Evolutionary conservation across 2,329 filamentous ascomycete genomes (phyloP).

Genomic region (Phaeosphaeriaceae sp.): DNA sequence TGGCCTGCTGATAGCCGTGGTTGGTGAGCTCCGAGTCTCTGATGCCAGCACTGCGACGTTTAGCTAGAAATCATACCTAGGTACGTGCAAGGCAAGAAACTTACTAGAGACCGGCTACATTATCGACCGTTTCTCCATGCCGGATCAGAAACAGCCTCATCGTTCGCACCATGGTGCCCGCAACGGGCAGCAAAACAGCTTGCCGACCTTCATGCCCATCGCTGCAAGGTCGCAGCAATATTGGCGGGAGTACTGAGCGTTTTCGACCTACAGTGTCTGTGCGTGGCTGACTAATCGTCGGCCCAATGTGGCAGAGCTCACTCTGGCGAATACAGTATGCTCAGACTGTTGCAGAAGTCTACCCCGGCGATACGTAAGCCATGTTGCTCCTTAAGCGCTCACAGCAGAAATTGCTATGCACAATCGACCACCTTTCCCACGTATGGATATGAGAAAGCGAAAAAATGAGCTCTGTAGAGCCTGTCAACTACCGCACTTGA

Average conservation of each 20-base stretch:
- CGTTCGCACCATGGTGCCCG: constrained; percentile 33
- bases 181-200: constrained; percentile 14
- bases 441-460: too few relatives aligned
- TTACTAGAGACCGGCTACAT: constrained; percentile 79
- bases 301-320: too few relatives aligned
- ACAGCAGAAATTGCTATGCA: too few relatives aligned
- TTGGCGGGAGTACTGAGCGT: constrained; percentile 3
- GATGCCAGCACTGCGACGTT: constrained; percentile 70
- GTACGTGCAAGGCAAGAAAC: constrained; percentile 15
- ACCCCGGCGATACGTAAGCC: too few relatives aligned
- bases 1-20: constrained; percentile 82
- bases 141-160: constrained; percentile 79
- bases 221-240: constrained; percentile 2
- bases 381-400: too few relatives aligned
- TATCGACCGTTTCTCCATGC: constrained; percentile 91
- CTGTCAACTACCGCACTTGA: too few relatives aligned
- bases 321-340: constrained; percentile 11
- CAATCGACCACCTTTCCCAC: too few relatives aligned
- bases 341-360: not conserved
- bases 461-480: too few relatives aligned
- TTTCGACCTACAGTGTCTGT: constrained; percentile 14
- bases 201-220: constrained; percentile 23
- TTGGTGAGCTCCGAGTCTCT: constrained; percentile 82
- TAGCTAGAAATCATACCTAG: constrained; percentile 26
- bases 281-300: constrained; percentile 11